Base-by-base conservation (phyloP, 176 grass and related monocot species). In the Puya raimondii region DNA sequence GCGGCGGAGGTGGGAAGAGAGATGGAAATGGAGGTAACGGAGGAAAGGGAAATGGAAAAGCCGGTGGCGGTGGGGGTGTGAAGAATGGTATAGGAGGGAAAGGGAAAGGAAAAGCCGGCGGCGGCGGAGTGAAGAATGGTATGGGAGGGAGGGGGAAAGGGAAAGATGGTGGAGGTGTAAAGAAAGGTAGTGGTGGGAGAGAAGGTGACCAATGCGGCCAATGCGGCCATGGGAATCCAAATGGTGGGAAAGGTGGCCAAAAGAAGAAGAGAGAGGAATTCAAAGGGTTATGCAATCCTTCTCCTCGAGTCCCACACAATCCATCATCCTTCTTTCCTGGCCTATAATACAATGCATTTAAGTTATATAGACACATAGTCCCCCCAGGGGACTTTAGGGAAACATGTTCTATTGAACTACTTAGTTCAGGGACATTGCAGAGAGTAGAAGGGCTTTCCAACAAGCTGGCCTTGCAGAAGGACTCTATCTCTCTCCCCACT, bases 331-430 rank as follows among this genome's bases (percentile, higher is more conserved):
- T 80, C 52, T 83, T 90, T 16, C 72, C 66, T 0, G 89, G 89
- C 50, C 86, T 80, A 70, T 97, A 97, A 63, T 97, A 92, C 59
- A 92, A 80, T 17, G 89, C 91, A 48, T 97, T 92, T 61, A 97
- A 84, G 77, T 69, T 90, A 79, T 87, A 90, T 64, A 92, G 14
- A 72, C 93, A 92, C 11, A 61, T 53, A 65, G 12, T 65, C 53
- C 49, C 77, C 10, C 52, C 52, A n/a, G 47, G 69, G 47, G 6
- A 51, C 13, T 64, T 71, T 66, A 90, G 59, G 13, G 81, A 80
- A 48, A 97, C 42, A 67, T 97, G 94, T 57, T 84, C 66, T 23
- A 58, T 71, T 33, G 89, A 85, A 57, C 70, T 83, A 61, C 78
- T 86, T 23, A 93, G 66, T 1, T 73, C 77, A 13, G 94, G 89